Base-by-base conservation (phyloP, 2,329 filamentous ascomycete genomes). In the Sporothrix variecibatus region DNA sequence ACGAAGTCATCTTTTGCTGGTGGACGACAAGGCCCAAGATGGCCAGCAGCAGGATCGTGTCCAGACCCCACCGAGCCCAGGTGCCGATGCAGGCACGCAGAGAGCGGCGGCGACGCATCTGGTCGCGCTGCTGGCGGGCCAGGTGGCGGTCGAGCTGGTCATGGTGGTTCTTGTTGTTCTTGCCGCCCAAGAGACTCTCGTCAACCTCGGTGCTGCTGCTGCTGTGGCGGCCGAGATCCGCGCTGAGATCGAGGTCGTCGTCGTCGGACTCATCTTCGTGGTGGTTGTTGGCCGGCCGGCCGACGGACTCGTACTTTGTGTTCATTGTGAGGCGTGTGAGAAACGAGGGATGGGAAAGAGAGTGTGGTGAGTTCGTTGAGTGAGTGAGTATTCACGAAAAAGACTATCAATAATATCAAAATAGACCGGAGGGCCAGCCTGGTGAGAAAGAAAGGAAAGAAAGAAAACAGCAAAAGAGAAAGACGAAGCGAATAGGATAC, bases 151-250 rank as follows among this genome's bases (percentile, higher is more conserved):
- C 65, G 31, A 71, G 51, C n/a, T 67, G 46, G 51, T 69, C 72
- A 49, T 49, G 43, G 20, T 67, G 53, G 26, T 20, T 31, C 68
- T 53, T 62, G 72, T 49, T 76, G 49, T 79, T 67, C n/a, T 46
- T 67, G 38, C 62, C 81, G 71, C 81, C 81, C 78, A 84, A 82
- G 69, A 85, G 77, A 5, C 82, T 83, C 73, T 83, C 83, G 73
- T 79, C 80, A 28, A 84, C 82, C 75, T 84, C 83, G 72, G 83
- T 85, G 72, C 68, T 74, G 72, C 75, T 74, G 71, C 68, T 67
- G 76, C 73, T 75, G 78, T 80, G 82, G 34, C 81, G 83, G 51
- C n/a, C 58, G 43, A 68, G 65, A 49, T 81, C 79, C 73, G 81
- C 80, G 26, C 82, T 80, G 65, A 68, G 65, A 34, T 81, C 79